phyloP scores from a whole-genome alignment of 164 flowering plant species.

The Houttuynia cordata region DNA sequence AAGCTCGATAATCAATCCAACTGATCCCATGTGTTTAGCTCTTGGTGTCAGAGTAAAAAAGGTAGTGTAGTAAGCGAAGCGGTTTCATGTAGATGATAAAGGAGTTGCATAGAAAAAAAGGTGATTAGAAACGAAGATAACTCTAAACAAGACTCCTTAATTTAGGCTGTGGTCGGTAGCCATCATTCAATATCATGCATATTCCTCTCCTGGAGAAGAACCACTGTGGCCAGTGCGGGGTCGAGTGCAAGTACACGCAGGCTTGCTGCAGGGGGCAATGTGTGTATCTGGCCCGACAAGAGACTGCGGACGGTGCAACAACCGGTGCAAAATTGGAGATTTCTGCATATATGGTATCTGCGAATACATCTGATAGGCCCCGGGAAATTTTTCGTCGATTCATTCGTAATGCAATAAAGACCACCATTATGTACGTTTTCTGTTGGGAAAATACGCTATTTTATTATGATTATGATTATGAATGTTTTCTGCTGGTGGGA shows the following conservation, averaged over 20 bases:
- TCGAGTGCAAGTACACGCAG: constrained; percentile 12
- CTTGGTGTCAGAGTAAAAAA: no score
- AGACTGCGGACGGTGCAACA: constrained; percentile 5
- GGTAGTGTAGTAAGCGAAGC: no score
- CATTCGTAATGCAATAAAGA: background rate
- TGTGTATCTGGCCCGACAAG: background rate
- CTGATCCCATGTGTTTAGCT: no score
- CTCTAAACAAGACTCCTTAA: no score
- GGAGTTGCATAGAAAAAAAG: no score
- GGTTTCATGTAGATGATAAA: no score
- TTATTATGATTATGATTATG: no score
- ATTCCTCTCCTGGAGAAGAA: constrained; percentile 2
- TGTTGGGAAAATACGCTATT: no score
- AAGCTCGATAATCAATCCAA: no score
- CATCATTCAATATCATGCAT: no score
- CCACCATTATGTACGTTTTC: background rate
- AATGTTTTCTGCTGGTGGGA: background rate
- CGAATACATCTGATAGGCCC: background rate
- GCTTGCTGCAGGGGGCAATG: constrained; percentile 13
- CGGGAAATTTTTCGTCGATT: background rate
- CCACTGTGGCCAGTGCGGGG: constrained; percentile 14
- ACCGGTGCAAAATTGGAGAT: constrained; percentile 2
- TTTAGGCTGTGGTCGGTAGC: no score
- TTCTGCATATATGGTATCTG: constrained; percentile 6
- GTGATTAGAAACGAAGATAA: no score